A percentile compares a stretch with the other conserved stretches of the same genome.
These are phyloP conservation scores for Lipomyces spencermartinsiae DNA, from an alignment of 805 yeast species.

Conservation along the genomic window DNA sequence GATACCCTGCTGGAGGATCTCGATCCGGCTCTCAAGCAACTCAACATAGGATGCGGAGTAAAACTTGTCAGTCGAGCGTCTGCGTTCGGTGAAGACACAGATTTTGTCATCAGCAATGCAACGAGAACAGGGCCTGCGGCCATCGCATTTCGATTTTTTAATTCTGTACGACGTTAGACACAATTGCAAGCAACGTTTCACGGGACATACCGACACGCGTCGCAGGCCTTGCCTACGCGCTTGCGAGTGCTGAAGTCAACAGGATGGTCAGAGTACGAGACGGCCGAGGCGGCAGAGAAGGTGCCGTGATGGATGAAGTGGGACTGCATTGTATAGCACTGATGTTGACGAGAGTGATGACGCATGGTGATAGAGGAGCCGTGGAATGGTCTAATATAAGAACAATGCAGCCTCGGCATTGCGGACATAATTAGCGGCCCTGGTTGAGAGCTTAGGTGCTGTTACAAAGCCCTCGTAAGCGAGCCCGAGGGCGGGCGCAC, in stretches of 20 bases:
- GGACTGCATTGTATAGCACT: no score
- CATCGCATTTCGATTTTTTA: conserved; percentile 48
- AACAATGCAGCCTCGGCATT: no score
- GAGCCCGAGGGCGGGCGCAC: no score
- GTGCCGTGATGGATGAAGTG: no score
- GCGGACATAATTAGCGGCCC: no score
- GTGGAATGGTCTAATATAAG: no score
- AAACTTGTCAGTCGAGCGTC: conserved; percentile 57
- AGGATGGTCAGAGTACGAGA: not conserved
- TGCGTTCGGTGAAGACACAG: conserved; percentile 61
- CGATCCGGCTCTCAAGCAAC: conserved; percentile 62
- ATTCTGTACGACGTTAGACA: not conserved
- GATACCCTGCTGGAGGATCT: conserved; percentile 48
- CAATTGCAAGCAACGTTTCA: not conserved
- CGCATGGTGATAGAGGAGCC: no score
- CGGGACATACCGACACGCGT: conserved; percentile 49
- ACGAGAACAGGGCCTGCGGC: conserved; percentile 55
- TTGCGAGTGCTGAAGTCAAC: conserved; percentile 24
- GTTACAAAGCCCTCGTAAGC: no score
- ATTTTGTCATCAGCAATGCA: conserved; percentile 61
- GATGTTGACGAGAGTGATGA: no score
- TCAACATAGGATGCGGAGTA: conserved; percentile 64
- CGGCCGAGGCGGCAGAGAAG: no score
- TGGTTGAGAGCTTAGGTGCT: no score
- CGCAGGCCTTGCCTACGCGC: conserved; percentile 59